Evolutionary conservation across 345 rosid species (phyloP), one percentile per base, ranked within the genome.

Genomic region (Sonneratia alba): DNA sequence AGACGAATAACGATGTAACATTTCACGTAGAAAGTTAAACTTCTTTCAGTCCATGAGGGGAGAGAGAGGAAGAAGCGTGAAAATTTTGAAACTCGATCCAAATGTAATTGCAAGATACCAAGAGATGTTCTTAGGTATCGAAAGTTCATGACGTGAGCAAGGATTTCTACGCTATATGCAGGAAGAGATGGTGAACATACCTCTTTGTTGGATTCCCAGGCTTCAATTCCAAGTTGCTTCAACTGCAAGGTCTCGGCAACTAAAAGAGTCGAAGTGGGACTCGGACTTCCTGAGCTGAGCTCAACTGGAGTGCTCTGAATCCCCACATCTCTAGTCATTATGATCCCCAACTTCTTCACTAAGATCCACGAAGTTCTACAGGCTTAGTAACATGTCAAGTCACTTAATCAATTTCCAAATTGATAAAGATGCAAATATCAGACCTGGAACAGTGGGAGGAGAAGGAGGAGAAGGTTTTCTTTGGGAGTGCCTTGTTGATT

Each of bases 251-350:
- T 74, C 80, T 90, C 93, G 22, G 66, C 74, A 57, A 88, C 81
- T n/a, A 94, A 76, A 75, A 97, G 96, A 13, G 97, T 90, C 21
- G 88, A 84, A 49, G 90, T 77, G 53, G 97, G 96, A 83, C 91
- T 92, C 13, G 85, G 66, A 63, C 73, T 75, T 49, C 49, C 48
- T 1, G 37, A 62, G 66, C 66, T 62, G 66, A 91, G 75, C 36
- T 83, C 87, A 34, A 78, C 79, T 14, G 85, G 83, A 65, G 88
- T 83, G 83, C 93, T 96, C 77, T 96, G 99, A 66, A 89, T 88
- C 36, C 98, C 98, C 63, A 89, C 90, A 86, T 92, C 97, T 79
- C 89, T 78, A 53, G 91, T 90, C 71, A 38, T 32, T 27, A 32
- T 14, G 19, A 62, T 32, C 66, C 66, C 66, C 38, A 14, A 34